phyloP scores from a whole-genome alignment of 495 filamentous ascomycete species.

The Hypoxylon cercidicola region DNA sequence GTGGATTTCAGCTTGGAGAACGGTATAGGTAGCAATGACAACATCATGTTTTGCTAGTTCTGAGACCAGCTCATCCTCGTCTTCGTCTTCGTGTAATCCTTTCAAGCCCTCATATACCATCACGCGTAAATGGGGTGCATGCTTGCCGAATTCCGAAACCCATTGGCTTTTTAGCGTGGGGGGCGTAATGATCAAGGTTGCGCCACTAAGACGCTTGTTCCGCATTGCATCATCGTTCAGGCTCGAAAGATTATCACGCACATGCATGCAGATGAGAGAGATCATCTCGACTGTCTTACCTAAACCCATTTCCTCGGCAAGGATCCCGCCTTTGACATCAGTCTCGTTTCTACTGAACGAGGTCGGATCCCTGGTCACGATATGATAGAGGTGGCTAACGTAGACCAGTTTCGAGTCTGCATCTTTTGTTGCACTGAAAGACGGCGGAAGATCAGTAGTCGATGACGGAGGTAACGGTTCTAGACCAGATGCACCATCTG shows the following conservation, averaged over 20 bases:
- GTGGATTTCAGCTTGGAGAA: constrained; percentile 81
- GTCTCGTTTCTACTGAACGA: constrained; percentile 55
- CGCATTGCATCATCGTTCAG: constrained; percentile 41
- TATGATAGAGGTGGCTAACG: constrained; percentile 72
- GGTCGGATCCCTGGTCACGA: constrained; percentile 64
- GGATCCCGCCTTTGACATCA: constrained; percentile 69
- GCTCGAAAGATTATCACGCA: constrained; percentile 36
- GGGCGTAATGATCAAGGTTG: constrained; percentile 90
- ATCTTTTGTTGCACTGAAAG: constrained; percentile 45
- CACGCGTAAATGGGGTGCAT: constrained; percentile 46
- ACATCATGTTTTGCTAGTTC: constrained; percentile 72
- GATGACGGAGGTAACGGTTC: constrained; percentile 28
- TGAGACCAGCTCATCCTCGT: constrained; percentile 58
- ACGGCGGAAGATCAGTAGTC: constrained; percentile 27
- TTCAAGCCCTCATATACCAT: constrained; percentile 60
- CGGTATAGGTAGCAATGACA: constrained; percentile 86
- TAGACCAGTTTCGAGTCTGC: constrained; percentile 45
- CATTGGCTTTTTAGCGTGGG: constrained; percentile 85
- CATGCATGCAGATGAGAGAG: constrained; percentile 75
- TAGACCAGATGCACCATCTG: constrained; percentile 27
- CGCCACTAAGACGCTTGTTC: constrained; percentile 60
- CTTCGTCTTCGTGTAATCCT: constrained; percentile 43
- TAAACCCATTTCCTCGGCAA: constrained; percentile 96
- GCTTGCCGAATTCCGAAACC: constrained; percentile 74
- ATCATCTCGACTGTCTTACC: constrained; percentile 95